Conservation (phyloP, 2,329 filamentous ascomycete species). For the Arthrobotrys musiformis region DNA sequence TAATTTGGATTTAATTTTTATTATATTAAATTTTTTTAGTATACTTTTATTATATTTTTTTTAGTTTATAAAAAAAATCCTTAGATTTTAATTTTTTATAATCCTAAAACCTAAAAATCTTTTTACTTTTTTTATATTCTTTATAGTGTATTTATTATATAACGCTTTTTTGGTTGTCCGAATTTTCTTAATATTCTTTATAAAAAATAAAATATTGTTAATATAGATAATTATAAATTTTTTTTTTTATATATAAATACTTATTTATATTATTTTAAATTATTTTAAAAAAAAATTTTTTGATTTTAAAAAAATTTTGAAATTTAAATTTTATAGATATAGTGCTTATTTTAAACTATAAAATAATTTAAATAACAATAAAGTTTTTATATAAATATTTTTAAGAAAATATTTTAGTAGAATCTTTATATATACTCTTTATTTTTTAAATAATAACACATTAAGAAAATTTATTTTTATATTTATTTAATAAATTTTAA, state of each 20-base stretch:
- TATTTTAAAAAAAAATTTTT: neutral
- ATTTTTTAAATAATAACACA: neutral
- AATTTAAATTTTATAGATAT: neutral
- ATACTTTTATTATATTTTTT: constrained; percentile 26
- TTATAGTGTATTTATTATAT: constrained; percentile 34
- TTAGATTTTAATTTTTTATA: constrained; percentile 53
- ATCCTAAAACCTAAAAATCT: constrained; percentile 20
- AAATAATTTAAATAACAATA: constrained; percentile 1
- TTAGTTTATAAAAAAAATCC: constrained; percentile 51
- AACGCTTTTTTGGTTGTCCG: neutral
- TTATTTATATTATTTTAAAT: constrained; percentile 18
- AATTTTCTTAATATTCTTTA: constrained; percentile 10
- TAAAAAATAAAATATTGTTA: constrained; percentile 21
- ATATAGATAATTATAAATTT: constrained; percentile 14
- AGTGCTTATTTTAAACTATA: constrained; percentile 6
- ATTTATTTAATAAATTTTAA: constrained; percentile 16
- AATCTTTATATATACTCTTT: constrained; percentile 14
- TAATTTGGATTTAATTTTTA: constrained; percentile 42
- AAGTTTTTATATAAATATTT: constrained; percentile 1
- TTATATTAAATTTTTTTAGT: constrained; percentile 33
- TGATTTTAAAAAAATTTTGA: neutral
- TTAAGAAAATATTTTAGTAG: neutral
- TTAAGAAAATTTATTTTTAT: constrained; percentile 14
- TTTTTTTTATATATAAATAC: constrained; percentile 31
- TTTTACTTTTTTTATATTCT: neutral